Percentiles rank a stretch among this genome's conserved stretches.
Conservation (phyloP, 345 rosid species). For the Eucalyptus camaldulensis region DNA sequence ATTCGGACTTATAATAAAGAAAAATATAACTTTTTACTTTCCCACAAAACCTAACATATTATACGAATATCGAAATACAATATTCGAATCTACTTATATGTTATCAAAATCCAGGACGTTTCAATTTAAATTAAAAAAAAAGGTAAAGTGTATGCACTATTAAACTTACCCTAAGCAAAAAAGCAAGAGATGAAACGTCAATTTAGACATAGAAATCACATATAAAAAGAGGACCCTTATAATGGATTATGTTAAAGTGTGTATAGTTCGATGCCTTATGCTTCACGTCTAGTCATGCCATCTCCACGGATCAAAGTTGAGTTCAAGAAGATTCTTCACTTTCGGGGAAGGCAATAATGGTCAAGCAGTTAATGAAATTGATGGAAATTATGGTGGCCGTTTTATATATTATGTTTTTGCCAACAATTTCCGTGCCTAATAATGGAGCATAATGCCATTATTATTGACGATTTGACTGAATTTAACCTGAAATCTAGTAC, state of each 20-base stretch:
- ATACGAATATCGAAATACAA: too few species aligned
- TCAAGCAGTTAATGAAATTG: neutral
- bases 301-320: neutral
- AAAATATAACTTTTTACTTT: neutral
- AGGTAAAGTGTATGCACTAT: accelerated
- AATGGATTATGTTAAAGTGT: neutral
- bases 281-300: neutral
- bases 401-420: neutral
- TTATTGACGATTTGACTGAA: neutral
- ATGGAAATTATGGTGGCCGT: neutral
- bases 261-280: neutral
- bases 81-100: neutral
- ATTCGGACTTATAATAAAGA: neutral
- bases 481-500: neutral
- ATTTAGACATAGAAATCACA: neutral
- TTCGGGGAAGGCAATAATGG: neutral
- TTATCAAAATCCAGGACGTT: accelerated
- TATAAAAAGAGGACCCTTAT: neutral
- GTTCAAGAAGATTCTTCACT: neutral
- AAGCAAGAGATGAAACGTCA: neutral
- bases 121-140: neutral
- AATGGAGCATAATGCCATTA: neutral
- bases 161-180: neutral
- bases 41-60: neutral
- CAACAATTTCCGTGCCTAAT: neutral